A percentile compares a stretch with the other conserved stretches of the same genome.
phyloP scores from a whole-genome alignment of 1,139 yeast species.

The Nakaseomyces uthaithaninus region DNA sequence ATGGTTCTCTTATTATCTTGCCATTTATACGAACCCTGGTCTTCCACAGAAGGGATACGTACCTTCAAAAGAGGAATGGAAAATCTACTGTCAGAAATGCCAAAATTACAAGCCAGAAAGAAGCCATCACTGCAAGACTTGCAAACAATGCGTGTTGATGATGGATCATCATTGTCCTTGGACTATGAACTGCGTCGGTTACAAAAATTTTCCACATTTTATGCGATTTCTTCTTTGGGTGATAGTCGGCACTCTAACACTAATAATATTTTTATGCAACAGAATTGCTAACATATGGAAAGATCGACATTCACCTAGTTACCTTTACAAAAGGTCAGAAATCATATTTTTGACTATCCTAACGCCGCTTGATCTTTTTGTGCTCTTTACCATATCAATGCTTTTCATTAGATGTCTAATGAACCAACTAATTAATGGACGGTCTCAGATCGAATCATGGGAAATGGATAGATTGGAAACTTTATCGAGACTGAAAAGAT shows the following conservation, averaged over 20 bases:
- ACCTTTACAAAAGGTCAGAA: slow-evolving; percentile 47
- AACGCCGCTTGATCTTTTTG: slow-evolving; percentile 50
- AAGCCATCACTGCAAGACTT: slow-evolving; percentile 67
- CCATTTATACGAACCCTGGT: slow-evolving; percentile 54
- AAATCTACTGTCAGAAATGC: slow-evolving; percentile 61
- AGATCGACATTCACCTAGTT: slow-evolving; percentile 50
- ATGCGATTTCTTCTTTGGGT: slow-evolving; percentile 70
- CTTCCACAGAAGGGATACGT: slow-evolving; percentile 40
- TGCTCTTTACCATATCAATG: slow-evolving; percentile 48
- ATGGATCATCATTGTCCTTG: slow-evolving; percentile 92
- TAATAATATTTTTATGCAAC: slow-evolving; percentile 38
- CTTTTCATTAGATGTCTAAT: slow-evolving; percentile 54
- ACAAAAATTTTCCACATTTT: slow-evolving; percentile 72
- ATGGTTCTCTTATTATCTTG: slow-evolving; percentile 64
- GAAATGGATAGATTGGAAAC: slow-evolving; percentile 74
- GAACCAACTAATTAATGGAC: slow-evolving; percentile 55
- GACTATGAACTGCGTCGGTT: slow-evolving; percentile 82
- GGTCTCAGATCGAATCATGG: slow-evolving; percentile 90
- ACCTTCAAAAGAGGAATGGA: slow-evolving; percentile 40
- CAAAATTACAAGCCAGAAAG: slow-evolving; percentile 62
- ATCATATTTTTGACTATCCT: slow-evolving; percentile 50
- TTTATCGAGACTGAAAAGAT: slow-evolving; percentile 17
- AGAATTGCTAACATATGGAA: slow-evolving; percentile 43
- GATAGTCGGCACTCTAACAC: slow-evolving; percentile 45
- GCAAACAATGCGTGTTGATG: slow-evolving; percentile 53